Base-by-base conservation (phyloP, 352 stramenopile species). In the Phytophthora vignae region DNA sequence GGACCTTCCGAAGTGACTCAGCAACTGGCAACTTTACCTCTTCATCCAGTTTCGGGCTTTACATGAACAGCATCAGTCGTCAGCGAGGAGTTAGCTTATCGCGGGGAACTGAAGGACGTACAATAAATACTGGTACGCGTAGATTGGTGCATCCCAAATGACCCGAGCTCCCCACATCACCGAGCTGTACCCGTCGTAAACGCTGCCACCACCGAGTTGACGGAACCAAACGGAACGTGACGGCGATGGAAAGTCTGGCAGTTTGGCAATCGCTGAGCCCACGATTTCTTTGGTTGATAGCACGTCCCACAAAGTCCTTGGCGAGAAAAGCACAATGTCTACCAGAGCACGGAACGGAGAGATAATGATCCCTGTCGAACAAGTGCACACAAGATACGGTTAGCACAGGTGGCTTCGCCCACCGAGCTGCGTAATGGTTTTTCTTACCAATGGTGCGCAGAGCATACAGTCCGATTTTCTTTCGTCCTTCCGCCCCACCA, bases 101-200 rank as follows among this genome's bases (percentile, higher is more conserved):
- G 52, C 15, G 17, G 17, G 25, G 17, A 58, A 21, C 58, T 17
- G 21, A 17, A 10, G 21, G 55, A 85, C 87, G 57, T 79, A 95
- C 87, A 95, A 92, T 68, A 93, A 73, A 73, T 93, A 95, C 55
- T 84, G 64, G 54, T 92, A 95, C 6, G 73, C 73, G 52, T 85
- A 89, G 10, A 93, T 64, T 2, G 87, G 87, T 25, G 87, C 79
- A 46, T 93, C 84, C 87, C 87, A 95, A 8, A 90, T 69, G 22
- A 95, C 73, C 11, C 74, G 74, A 5, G 64, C 69, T 21, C 81
- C 78, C 87, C 87, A 95, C 17, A 67, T 74, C 3, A 68, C 31
- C 1, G 71, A 71, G 31, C 65, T 83, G 66, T 92, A 95, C 8
- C 17, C 53, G 33, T 77, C 60, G 19, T 90, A 88, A 29, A 90